Conservation (phyloP, 345 rosid species). For the Citrus unshiu region DNA sequence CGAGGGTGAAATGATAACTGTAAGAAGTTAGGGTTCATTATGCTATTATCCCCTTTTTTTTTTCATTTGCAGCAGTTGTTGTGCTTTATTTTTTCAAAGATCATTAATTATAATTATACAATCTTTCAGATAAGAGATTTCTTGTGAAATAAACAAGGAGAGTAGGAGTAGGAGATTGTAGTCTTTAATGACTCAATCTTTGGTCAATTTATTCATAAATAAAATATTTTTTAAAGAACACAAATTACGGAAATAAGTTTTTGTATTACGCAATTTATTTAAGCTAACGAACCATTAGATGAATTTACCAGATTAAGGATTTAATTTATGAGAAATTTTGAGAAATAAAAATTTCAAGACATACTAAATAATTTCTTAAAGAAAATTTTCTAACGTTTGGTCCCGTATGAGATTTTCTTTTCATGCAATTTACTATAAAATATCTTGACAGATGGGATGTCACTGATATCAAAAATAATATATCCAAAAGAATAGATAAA, state of each 20-base stretch:
- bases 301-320: not conserved
- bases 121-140: too few relatives aligned
- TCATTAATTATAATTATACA: too few relatives aligned
- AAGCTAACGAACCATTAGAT: not conserved
- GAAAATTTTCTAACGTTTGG: too few relatives aligned
- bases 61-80: not conserved
- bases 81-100: not conserved
- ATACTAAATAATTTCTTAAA: not conserved
- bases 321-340: too few relatives aligned
- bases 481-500: not conserved
- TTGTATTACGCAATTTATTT: not conserved
- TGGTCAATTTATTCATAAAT: not conserved
- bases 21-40: not conserved
- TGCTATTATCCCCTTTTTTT: too few relatives aligned
- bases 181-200: not conserved
- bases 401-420: not conserved
- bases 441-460: not conserved
- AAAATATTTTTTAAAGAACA: not conserved
- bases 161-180: not conserved
- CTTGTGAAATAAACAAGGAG: not conserved
- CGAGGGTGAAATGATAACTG: not conserved
- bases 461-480: not conserved
- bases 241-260: not conserved
- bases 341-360: not conserved
- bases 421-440: not conserved